phyloP scores from a whole-genome alignment of 2,329 filamentous ascomycete species.

The Verticillium dahliae region DNA sequence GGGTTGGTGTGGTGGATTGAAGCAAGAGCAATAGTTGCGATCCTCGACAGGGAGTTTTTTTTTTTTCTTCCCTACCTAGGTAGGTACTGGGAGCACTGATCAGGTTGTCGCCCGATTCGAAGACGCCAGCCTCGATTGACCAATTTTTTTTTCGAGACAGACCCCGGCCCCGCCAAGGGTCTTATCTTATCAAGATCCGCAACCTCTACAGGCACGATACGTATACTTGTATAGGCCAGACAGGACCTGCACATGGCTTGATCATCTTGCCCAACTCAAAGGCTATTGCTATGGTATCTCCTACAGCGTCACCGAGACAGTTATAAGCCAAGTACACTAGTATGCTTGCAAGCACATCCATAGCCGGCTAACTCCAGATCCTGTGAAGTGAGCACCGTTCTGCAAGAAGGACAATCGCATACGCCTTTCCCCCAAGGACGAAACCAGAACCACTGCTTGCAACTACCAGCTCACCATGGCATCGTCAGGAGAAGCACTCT shows the following conservation, averaged over 20 bases:
- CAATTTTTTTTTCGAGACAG: slow-evolving; percentile 4
- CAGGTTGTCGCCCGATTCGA: neutral
- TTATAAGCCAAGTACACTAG: too few species aligned
- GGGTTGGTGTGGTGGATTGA: neutral
- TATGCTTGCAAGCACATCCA: too few species aligned
- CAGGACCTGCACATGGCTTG: too few species aligned
- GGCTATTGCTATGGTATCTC: too few species aligned
- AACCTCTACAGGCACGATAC: neutral
- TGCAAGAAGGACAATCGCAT: too few species aligned
- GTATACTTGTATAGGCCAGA: too few species aligned
- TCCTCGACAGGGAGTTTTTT: slow-evolving; percentile 10
- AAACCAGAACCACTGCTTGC: neutral
- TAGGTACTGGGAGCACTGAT: neutral
- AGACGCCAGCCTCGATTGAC: slow-evolving; percentile 4
- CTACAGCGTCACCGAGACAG: too few species aligned
- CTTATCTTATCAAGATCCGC: neutral
- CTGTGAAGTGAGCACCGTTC: too few species aligned
- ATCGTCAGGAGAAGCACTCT: neutral
- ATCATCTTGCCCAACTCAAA: too few species aligned
- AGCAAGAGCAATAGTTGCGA: neutral
- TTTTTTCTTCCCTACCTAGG: neutral
- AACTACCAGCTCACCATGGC: too few species aligned
- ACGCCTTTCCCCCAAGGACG: neutral
- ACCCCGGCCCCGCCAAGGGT: slow-evolving; percentile 8
- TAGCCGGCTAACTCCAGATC: too few species aligned